These are phyloP conservation scores for Diutina pseudorugosa DNA, from an alignment of 1,139 yeast genomes.

Conservation along the genomic window DNA sequence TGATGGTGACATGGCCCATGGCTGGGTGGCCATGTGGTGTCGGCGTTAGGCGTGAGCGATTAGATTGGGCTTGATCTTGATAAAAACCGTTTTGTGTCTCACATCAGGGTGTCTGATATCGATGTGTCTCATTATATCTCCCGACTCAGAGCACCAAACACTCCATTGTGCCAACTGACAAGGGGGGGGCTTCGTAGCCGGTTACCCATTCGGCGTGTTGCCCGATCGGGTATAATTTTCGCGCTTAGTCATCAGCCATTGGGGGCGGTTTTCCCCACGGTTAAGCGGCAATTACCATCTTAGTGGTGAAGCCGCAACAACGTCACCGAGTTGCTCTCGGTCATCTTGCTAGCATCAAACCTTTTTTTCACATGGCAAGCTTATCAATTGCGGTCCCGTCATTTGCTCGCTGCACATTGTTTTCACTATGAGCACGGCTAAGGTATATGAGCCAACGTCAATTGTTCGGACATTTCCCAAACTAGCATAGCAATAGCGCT, in stretches of 20 bases:
- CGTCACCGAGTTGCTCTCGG: too few species aligned
- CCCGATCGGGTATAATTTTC: background rate
- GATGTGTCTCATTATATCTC: background rate
- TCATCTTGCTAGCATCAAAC: too few species aligned
- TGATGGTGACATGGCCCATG: background rate
- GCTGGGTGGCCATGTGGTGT: background rate
- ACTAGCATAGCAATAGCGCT: background rate
- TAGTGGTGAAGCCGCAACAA: too few species aligned
- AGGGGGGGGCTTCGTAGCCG: background rate
- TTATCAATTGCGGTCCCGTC: background rate
- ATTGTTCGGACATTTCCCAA: background rate
- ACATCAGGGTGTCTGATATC: too few species aligned
- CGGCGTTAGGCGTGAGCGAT: background rate
- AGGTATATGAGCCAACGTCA: background rate
- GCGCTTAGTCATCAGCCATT: background rate
- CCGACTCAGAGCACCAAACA: background rate
- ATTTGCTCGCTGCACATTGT: background rate
- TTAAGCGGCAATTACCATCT: background rate
- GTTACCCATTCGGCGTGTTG: background rate
- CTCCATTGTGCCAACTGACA: background rate
- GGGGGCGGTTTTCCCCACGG: background rate
- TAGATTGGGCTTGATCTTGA: too few species aligned
- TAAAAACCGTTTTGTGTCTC: too few species aligned
- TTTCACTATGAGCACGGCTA: background rate
- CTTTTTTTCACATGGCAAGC: too few species aligned